A percentile compares a stretch with the other conserved stretches of the same genome.
These are phyloP conservation scores for Epichloe festucae DNA, from an alignment of 2,329 filamentous ascomycete genomes.

Conservation along the genomic window DNA sequence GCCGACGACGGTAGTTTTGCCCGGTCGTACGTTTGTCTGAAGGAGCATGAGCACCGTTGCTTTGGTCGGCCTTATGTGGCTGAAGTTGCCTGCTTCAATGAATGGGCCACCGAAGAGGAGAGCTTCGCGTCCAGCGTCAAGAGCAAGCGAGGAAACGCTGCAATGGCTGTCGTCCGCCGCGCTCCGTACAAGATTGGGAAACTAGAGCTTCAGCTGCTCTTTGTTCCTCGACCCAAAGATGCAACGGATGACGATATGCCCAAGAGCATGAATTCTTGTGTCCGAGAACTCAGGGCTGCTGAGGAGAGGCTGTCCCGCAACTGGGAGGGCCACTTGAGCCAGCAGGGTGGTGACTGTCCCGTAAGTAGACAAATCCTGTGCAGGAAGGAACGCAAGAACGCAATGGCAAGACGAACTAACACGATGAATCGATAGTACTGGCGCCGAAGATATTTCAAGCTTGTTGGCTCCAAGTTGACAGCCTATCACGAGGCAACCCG, in stretches of 20 bases:
- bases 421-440: slow-evolving; percentile 53
- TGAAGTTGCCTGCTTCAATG: slow-evolving; percentile 92
- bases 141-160: slow-evolving; percentile 69
- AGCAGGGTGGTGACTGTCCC: slow-evolving; percentile 94
- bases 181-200: slow-evolving; percentile 97
- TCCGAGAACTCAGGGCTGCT: slow-evolving; percentile 83
- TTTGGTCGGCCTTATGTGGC: slow-evolving; percentile 80
- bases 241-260: slow-evolving; percentile 91
- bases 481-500: slow-evolving; percentile 93
- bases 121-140: slow-evolving; percentile 74
- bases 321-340: slow-evolving; percentile 83
- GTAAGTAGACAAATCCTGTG: slow-evolving; percentile 43
- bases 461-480: slow-evolving; percentile 79
- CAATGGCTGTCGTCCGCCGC: slow-evolving; percentile 56
- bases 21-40: slow-evolving; percentile 83
- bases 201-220: slow-evolving; percentile 84
- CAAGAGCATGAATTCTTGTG: slow-evolving; percentile 96
- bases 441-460: slow-evolving; percentile 94
- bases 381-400: too few relatives aligned
- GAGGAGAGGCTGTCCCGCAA: slow-evolving; percentile 66
- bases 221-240: slow-evolving; percentile 83
- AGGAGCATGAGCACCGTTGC: slow-evolving; percentile 78
- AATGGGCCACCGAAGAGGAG: slow-evolving; percentile 87
- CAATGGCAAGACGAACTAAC: slow-evolving; percentile 21
- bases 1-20: slow-evolving; percentile 90